Evolutionary conservation across 1,284 basidiomycete genomes (phyloP).

Genomic region (Mixia osmundae): DNA sequence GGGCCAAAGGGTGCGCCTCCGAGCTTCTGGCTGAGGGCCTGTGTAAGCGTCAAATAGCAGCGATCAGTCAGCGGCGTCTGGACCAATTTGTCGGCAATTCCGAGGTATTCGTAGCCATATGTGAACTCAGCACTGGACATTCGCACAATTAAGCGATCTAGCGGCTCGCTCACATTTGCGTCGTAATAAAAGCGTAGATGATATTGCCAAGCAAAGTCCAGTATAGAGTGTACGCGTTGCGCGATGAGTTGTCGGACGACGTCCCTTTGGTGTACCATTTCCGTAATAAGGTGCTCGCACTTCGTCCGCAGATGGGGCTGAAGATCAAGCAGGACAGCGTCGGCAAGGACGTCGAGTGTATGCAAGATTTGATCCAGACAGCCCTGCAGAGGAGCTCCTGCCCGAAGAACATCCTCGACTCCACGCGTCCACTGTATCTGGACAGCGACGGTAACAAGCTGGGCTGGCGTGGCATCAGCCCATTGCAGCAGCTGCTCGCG

Average conservation of each 20-base stretch:
- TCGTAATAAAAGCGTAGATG: constrained; percentile 98
- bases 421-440: constrained; percentile 84
- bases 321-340: constrained; percentile 80
- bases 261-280: constrained; percentile 92
- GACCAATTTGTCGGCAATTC: constrained; percentile 86
- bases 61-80: constrained; percentile 96
- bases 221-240: constrained; percentile 38
- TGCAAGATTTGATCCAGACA: constrained; percentile 54
- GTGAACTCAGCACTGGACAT: constrained; percentile 84
- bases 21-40: constrained; percentile 79
- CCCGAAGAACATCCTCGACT: constrained; percentile 49
- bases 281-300: constrained; percentile 96
- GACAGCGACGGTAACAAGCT: constrained; percentile 77
- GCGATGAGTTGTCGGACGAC: constrained; percentile 61
- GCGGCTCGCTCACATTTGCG: constrained; percentile 38
- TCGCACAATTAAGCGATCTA: constrained; percentile 40
- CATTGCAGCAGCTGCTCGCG: constrained; percentile 54
- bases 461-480: constrained; percentile 84
- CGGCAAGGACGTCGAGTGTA: constrained; percentile 78
- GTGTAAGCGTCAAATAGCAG: constrained; percentile 87
- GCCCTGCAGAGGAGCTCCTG: constrained; percentile 32
- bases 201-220: constrained; percentile 77
- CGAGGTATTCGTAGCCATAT: constrained; percentile 97
- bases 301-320: constrained; percentile 73
- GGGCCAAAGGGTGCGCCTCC: constrained; percentile 96